These are phyloP conservation scores for Centaurea solstitialis DNA, from an alignment of 129 eudicot species.

Conservation along the genomic window DNA sequence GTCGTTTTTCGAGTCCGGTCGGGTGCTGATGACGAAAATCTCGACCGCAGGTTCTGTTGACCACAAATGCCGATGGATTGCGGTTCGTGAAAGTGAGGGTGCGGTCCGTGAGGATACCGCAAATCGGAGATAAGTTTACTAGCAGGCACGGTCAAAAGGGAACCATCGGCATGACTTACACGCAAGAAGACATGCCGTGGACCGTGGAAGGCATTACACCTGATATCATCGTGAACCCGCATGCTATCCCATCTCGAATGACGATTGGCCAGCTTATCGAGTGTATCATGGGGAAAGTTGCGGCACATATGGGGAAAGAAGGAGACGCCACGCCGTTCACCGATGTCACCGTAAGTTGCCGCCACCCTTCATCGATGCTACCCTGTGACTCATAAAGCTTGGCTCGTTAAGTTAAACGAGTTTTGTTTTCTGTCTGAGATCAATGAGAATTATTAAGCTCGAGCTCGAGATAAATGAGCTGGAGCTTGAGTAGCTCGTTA, in stretches of 20 bases:
- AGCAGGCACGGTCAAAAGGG: conserved; percentile 98
- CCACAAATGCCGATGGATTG: conserved; percentile 93
- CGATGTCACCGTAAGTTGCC: conserved; percentile 74
- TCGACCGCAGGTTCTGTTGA: conserved; percentile 51
- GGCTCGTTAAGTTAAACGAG: too few species aligned
- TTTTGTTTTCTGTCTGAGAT: too few species aligned
- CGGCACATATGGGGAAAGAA: conserved; percentile 98
- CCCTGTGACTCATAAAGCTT: too few species aligned
- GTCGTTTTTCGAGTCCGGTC: background rate
- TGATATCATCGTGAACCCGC: conserved; percentile 90
- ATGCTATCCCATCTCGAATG: conserved; percentile 98
- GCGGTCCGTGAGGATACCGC: conserved; percentile 89
- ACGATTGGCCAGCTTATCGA: conserved; percentile 97
- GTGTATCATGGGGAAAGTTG: conserved; percentile 97
- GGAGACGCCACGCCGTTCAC: conserved; percentile 98
- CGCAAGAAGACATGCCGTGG: conserved; percentile 99
- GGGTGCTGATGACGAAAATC: background rate
- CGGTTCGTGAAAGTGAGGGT: conserved; percentile 95
- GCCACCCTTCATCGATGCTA: background rate
- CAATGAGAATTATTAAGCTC: too few species aligned
- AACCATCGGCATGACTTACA: conserved; percentile 95
- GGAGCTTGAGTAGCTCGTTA: too few species aligned
- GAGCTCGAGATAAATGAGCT: too few species aligned
- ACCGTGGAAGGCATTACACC: conserved; percentile 90
- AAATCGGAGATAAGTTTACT: conserved; percentile 92